Conservation (phyloP, 1,139 yeast genomes). For the Nakaseomyces delphensis region DNA sequence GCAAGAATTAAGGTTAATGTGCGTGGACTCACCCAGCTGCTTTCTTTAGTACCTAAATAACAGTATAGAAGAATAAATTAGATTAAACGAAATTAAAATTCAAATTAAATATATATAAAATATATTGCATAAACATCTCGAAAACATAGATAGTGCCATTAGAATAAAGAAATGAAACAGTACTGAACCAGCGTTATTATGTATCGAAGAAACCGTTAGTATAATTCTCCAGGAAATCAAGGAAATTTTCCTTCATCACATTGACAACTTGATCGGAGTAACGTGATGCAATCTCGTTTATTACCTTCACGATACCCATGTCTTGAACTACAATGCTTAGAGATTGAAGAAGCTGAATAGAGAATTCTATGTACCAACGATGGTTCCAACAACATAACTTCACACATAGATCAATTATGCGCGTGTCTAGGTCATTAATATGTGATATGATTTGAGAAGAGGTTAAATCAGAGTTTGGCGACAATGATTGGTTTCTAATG, state of each 20-base stretch:
- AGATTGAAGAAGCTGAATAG: slow-evolving; percentile 52
- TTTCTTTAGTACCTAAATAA: no score
- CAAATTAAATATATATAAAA: no score
- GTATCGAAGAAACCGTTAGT: slow-evolving; percentile 27
- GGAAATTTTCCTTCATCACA: slow-evolving; percentile 31
- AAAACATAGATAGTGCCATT: no score
- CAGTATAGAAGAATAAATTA: no score
- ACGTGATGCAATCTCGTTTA: slow-evolving; percentile 65
- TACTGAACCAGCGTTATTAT: no score
- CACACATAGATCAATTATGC: slow-evolving; percentile 61
- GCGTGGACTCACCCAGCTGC: no score
- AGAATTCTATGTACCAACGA: slow-evolving; percentile 91
- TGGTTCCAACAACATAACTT: slow-evolving; percentile 89
- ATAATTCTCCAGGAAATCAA: slow-evolving; percentile 23
- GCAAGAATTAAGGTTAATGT: no score
- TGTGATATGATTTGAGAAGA: slow-evolving; percentile 35
- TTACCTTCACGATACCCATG: slow-evolving; percentile 71
- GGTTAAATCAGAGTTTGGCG: slow-evolving; percentile 22
- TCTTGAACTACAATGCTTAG: slow-evolving; percentile 57
- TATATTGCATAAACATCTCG: no score
- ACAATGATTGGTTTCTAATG: slow-evolving; percentile 20
- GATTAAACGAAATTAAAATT: no score
- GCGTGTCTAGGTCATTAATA: slow-evolving; percentile 46
- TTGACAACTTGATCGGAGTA: slow-evolving; percentile 41
- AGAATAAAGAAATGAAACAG: no score